phyloP scores from a whole-genome alignment of 2,329 filamentous ascomycete genomes.

The Colletotrichum sp. region DNA sequence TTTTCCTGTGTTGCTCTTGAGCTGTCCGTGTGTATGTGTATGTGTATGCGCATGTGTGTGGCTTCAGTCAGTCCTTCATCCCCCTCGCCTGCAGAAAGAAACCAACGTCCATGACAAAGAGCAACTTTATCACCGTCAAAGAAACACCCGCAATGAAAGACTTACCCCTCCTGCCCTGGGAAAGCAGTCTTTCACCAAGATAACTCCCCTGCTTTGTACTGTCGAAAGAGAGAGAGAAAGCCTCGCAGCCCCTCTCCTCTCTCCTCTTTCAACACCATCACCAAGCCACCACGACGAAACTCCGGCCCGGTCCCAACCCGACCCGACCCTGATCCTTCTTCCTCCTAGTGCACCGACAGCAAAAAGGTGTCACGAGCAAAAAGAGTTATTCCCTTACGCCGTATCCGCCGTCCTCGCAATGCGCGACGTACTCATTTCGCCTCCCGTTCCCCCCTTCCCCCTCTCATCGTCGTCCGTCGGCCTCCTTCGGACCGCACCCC shows the following conservation, averaged over 20 bases:
- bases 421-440: not conserved
- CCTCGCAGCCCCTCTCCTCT: not conserved
- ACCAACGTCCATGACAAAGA: not conserved
- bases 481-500: not conserved
- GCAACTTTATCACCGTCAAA: not conserved
- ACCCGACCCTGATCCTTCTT: not conserved
- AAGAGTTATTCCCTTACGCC: not conserved
- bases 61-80: not conserved
- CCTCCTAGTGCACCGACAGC: not conserved
- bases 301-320: not conserved
- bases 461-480: not conserved
- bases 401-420: not conserved
- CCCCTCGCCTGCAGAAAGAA: not conserved
- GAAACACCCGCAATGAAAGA: not conserved
- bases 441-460: not conserved
- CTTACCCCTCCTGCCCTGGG: not conserved
- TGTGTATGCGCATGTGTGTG: not conserved
- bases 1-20: not conserved
- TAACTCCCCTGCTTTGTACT: not conserved
- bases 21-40: not conserved
- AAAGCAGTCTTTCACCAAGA: not conserved
- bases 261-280: not conserved
- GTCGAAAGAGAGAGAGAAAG: not conserved
- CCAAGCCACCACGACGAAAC: not conserved
- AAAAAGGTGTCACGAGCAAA: not conserved